Evolutionary conservation across 768 basidiomycete genomes (phyloP), one percentile per base, ranked within the genome.

Genomic region (Clavaria fumosa): DNA sequence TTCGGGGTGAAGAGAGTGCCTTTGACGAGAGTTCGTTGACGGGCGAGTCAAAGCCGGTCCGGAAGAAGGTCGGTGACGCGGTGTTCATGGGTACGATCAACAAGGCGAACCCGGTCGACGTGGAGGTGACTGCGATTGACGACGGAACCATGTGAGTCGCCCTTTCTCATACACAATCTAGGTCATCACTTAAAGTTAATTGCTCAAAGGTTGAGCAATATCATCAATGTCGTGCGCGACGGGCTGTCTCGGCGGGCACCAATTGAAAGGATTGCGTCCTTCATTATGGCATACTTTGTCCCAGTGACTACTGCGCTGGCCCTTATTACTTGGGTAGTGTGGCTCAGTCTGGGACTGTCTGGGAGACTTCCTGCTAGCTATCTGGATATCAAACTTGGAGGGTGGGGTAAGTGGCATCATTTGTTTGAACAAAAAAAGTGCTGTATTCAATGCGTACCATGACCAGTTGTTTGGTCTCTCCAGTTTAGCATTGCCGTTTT

Each of bases 1-100:
- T 78, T 5, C 53, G 27, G n/a, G 62, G 64, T 3, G 44, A 54
- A 0, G 55, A 58, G 19, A 59, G 64, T 2, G 53, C 59, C 1
- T 85, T 90, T 44, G 83, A 89, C 46, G 86, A 90, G 51, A 82
- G 82, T 43, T 84, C 80, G 2, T 60, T 90, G 36, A 90, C 88
- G 0, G 86, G 86, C 3, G 86, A 90, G 53, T 73, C 76, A 10
- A 60, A 57, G 30, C 68, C 64, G 1, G 65, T 86, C 20, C 57
- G 51, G 43, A 90, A 90, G 51, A 42, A 42, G 2, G 30, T 50
- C 1, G 78, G 78, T 10, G 84, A 86, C 50, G 58, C 58, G 28
- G 68, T 90, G 17, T 79, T 69, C 48, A 67, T 82, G 1, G 88
- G 86, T 1, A 85, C 86, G 0, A 70, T 78, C 46, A 89, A 89